Conservation (phyloP, 164 flowering plant genomes). For the Kingdonia uniflora region DNA sequence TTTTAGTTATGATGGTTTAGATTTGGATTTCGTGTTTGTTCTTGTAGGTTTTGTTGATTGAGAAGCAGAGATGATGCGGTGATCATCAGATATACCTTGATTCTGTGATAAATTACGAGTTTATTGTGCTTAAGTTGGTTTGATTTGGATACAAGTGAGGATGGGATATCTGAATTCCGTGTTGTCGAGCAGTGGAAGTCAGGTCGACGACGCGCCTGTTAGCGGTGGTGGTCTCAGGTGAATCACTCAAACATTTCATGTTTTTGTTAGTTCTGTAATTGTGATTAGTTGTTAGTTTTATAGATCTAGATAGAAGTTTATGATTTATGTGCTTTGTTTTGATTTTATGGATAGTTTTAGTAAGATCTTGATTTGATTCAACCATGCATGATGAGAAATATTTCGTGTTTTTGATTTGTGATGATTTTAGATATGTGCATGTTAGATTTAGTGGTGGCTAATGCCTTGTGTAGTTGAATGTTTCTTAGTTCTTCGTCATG, state of each 20-base stretch:
- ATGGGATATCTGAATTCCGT: slow-evolving; percentile 80
- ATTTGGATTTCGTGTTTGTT: slow-evolving; percentile 3
- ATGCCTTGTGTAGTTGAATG: too few species aligned
- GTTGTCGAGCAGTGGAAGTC: slow-evolving; percentile 53
- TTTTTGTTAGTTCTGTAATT: background rate
- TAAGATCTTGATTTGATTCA: too few species aligned
- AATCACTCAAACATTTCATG: background rate
- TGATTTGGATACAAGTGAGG: slow-evolving; percentile 1
- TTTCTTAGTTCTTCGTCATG: too few species aligned
- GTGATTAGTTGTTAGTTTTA: too few species aligned
- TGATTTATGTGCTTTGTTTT: too few species aligned
- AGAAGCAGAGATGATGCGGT: slow-evolving; percentile 11
- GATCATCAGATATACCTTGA: slow-evolving; percentile 4
- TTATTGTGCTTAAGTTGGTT: background rate
- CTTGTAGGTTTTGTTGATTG: slow-evolving; percentile 17
- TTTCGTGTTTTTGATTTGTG: too few species aligned
- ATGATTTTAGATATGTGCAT: too few species aligned
- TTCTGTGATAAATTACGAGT: slow-evolving; percentile 6
- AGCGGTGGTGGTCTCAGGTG: slow-evolving; percentile 95
- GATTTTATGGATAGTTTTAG: too few species aligned
- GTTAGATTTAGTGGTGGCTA: too few species aligned
- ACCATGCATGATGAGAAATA: too few species aligned
- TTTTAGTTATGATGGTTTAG: background rate
- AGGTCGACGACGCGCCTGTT: slow-evolving; percentile 62
- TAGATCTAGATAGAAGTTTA: too few species aligned